These are phyloP conservation scores for Azolla pinnata DNA, from an alignment of 75 land plant genomes.

Conservation along the genomic window DNA sequence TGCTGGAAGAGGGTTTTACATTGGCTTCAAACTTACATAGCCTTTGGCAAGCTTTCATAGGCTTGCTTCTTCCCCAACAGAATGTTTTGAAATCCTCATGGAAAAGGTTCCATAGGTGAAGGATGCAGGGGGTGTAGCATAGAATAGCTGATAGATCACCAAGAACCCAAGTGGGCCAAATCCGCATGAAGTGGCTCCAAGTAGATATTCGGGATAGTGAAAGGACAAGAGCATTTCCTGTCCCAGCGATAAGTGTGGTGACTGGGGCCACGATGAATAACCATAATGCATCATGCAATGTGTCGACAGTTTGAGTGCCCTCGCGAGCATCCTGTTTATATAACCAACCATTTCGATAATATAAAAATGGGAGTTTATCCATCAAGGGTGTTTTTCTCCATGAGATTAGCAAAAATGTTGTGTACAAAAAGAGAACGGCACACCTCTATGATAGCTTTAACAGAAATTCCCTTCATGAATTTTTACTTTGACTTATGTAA, in stretches of 20 bases:
- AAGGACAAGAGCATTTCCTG: slow-evolving; percentile 33
- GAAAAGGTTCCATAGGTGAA: slow-evolving; percentile 33
- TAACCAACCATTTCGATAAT: no score
- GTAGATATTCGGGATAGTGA: slow-evolving; percentile 20
- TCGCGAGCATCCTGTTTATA: slow-evolving; percentile 28
- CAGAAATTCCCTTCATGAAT: not conserved
- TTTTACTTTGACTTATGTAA: not conserved
- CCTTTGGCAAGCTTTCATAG: slow-evolving; percentile 2
- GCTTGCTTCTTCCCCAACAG: slow-evolving; percentile 3
- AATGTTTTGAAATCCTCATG: slow-evolving; percentile 9
- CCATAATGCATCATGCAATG: slow-evolving; percentile 38
- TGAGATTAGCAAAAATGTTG: not conserved
- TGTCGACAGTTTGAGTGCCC: slow-evolving; percentile 29
- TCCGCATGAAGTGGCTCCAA: slow-evolving; percentile 22
- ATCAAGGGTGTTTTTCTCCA: not conserved
- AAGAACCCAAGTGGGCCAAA: slow-evolving; percentile 42
- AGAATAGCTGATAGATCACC: slow-evolving; percentile 39
- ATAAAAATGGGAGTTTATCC: no score
- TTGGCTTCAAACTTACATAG: not conserved
- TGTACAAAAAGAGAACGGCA: not conserved
- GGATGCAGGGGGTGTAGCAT: slow-evolving; percentile 35
- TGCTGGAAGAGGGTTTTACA: not conserved
- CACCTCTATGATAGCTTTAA: not conserved
- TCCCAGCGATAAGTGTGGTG: slow-evolving; percentile 19
- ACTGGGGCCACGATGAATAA: slow-evolving; percentile 37